A percentile compares a stretch with the other conserved stretches of the same genome.
These are phyloP conservation scores for Sapria himalayana DNA, from an alignment of 345 rosid species.

Conservation along the genomic window DNA sequence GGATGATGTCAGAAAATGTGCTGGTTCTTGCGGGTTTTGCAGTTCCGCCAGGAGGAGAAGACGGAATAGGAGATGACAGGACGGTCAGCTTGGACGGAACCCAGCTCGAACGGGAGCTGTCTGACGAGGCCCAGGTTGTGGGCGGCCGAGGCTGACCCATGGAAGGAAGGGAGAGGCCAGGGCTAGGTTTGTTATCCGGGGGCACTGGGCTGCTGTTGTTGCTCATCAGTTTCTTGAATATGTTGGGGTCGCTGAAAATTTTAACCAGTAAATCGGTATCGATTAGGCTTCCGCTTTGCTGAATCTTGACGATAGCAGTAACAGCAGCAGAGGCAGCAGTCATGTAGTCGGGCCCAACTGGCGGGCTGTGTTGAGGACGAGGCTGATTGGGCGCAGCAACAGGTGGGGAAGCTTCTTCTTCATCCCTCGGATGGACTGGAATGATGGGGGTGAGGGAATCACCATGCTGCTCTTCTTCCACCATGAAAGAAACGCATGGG, in stretches of 20 bases:
- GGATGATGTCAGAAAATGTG: conserved; percentile 21
- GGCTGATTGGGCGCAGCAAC: not conserved
- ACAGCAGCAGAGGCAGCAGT: conserved; percentile 25
- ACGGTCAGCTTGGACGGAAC: no score
- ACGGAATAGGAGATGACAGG: no score
- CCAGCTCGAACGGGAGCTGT: no score
- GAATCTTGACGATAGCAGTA: conserved; percentile 14
- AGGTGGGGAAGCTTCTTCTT: conserved; percentile 15
- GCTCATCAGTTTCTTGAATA: conserved; percentile 18
- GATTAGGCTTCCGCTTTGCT: conserved; percentile 18
- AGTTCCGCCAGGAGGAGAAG: not conserved
- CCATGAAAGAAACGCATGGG: conserved; percentile 20
- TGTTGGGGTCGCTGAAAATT: conserved; percentile 30
- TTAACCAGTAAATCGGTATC: conserved; percentile 37
- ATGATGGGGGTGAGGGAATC: conserved; percentile 28
- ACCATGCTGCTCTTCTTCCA: conserved; percentile 19
- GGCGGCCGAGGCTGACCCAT: not conserved
- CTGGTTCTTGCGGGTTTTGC: conserved; percentile 14
- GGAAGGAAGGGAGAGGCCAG: conserved; percentile 2
- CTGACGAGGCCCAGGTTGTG: no score
- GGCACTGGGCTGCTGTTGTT: no score
- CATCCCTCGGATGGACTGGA: conserved; percentile 40
- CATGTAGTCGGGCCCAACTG: conserved; percentile 11
- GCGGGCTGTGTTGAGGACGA: not conserved
- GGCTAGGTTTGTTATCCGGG: no score